These are phyloP conservation scores for Crithidia fasciculata DNA, from an alignment of 208 protist species.

Conservation along the genomic window DNA sequence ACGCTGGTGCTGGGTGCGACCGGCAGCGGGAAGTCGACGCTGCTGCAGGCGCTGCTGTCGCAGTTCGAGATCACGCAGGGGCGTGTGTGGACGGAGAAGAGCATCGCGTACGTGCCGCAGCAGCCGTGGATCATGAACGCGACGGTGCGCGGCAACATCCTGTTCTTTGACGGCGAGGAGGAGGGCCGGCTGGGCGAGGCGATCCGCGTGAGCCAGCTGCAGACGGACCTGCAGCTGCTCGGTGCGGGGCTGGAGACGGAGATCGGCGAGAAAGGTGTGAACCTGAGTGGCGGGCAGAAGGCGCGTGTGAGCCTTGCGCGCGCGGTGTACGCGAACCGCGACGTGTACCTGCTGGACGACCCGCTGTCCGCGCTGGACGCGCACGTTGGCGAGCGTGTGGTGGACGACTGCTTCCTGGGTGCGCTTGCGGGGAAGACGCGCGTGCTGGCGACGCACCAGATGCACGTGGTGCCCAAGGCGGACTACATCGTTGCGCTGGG, in stretches of 20 bases:
- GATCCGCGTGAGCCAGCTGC: constrained; percentile 61
- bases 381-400: constrained; percentile 70
- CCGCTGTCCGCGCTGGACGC: constrained; percentile 92
- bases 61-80: constrained; percentile 38
- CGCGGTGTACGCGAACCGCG: too few species aligned
- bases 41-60: constrained; percentile 51
- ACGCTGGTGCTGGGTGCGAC: constrained; percentile 76
- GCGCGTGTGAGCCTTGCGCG: too few species aligned
- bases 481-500: constrained; percentile 87
- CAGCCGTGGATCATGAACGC: constrained; percentile 91
- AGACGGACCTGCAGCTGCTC: constrained; percentile 72
- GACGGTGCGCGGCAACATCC: constrained; percentile 91
- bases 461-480: constrained; percentile 79
- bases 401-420: constrained; percentile 48
- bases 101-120: constrained; percentile 89
- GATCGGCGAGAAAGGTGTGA: constrained; percentile 51
- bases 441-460: constrained; percentile 92
- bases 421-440: constrained; percentile 71
- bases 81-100: constrained; percentile 26
- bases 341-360: constrained; percentile 70
- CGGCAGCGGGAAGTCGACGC: constrained; percentile 74
- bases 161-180: constrained; percentile 78
- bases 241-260: constrained; percentile 29
- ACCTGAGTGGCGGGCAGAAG: constrained; percentile 32
- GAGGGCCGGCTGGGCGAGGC: constrained; percentile 26